Evolutionary conservation across 2,329 filamentous ascomycete species (phyloP).

Genomic region (Apiospora aurea): DNA sequence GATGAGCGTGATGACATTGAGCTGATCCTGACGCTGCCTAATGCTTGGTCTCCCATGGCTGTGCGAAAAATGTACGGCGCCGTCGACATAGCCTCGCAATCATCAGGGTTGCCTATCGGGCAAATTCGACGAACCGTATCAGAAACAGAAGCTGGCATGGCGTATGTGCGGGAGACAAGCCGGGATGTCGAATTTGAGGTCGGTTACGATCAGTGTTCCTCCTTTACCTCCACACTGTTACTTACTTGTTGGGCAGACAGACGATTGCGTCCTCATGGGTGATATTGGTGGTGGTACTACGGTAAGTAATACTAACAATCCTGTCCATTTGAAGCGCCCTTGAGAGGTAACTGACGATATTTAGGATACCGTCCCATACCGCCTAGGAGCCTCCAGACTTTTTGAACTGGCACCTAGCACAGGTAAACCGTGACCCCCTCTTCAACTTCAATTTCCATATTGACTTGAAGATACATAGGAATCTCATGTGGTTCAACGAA

Average conservation of each 20-base stretch:
- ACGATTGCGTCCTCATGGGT: background rate
- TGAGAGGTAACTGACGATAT: background rate
- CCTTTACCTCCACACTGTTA: background rate
- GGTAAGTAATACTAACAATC: background rate
- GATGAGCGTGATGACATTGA: background rate
- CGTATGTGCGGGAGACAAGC: background rate
- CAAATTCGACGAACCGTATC: background rate
- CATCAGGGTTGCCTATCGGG: background rate
- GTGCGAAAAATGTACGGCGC: background rate
- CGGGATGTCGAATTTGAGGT: background rate
- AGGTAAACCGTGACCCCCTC: background rate
- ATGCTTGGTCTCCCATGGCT: background rate
- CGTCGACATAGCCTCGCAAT: background rate
- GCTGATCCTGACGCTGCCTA: background rate
- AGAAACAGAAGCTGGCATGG: conserved; percentile 10
- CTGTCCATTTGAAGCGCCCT: background rate
- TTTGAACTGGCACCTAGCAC: background rate
- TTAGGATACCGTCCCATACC: background rate
- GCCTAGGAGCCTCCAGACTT: background rate
- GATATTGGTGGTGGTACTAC: background rate
- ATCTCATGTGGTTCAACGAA: conserved; percentile 1
- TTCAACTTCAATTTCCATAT: background rate
- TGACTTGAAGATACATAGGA: background rate
- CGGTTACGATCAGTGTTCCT: background rate
- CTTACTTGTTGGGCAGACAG: background rate